phyloP scores from a whole-genome alignment of 192 early-diverging fungal species.

The Powellomyces hirtus region DNA sequence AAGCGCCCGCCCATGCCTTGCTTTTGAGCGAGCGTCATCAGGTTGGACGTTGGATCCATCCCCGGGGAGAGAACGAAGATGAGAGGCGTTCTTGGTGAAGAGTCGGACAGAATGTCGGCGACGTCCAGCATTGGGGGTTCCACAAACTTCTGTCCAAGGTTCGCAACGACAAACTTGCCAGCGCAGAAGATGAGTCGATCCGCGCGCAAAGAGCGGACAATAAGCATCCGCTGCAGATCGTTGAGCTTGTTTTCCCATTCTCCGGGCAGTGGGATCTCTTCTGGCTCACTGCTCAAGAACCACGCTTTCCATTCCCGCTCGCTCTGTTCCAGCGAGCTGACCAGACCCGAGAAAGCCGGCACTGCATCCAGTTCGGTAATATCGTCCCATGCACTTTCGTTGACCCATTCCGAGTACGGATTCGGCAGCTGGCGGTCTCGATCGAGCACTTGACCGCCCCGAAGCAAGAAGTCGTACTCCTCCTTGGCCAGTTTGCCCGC shows the following conservation, averaged over 20 bases:
- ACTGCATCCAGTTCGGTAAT: constrained; percentile 53
- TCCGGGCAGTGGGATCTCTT: constrained; percentile 51
- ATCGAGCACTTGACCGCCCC: constrained; percentile 60
- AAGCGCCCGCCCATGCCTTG: constrained; percentile 49
- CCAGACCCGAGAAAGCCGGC: constrained; percentile 48
- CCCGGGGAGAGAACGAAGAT: constrained; percentile 68
- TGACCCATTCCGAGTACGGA: constrained; percentile 56
- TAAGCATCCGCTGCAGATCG: constrained; percentile 60
- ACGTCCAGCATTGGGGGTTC: constrained; percentile 61
- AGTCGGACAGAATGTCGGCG: constrained; percentile 55
- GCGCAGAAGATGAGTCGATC: constrained; percentile 63
- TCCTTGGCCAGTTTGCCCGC: constrained; percentile 53
- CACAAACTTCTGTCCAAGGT: constrained; percentile 56
- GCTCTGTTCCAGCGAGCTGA: constrained; percentile 59
- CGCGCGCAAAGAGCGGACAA: constrained; percentile 54
- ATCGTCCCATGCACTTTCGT: constrained; percentile 60
- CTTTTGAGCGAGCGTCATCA: constrained; percentile 50
- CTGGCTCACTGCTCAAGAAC: constrained; percentile 61
- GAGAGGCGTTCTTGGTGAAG: constrained; percentile 50
- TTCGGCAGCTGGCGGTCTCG: constrained; percentile 54
- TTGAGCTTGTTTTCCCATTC: constrained; percentile 68
- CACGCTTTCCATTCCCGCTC: constrained; percentile 62
- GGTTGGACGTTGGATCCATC: constrained; percentile 51
- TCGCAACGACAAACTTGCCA: constrained; percentile 51
- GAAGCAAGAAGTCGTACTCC: constrained; percentile 62